Percentiles rank a stretch among this genome's conserved stretches.
phyloP scores from a whole-genome alignment of 2,329 filamentous ascomycete species.

The Chaetothyriales sp. region DNA sequence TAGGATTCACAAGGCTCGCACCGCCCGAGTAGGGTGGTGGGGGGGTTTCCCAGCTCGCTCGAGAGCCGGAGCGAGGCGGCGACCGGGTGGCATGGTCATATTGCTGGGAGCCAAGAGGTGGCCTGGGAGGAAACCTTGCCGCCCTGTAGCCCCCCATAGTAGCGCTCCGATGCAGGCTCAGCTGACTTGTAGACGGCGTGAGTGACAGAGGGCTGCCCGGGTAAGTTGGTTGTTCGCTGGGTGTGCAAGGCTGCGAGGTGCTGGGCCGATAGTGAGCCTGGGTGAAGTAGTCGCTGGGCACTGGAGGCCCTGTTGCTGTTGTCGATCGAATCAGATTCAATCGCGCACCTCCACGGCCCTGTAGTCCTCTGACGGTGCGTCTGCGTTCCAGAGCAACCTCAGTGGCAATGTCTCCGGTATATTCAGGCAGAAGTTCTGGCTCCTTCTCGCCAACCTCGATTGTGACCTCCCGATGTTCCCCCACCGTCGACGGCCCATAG shows the following conservation, averaged over 20 bases:
- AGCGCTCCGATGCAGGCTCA: conserved; percentile 13
- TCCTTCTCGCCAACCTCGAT: conserved; percentile 60
- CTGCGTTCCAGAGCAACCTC: conserved; percentile 67
- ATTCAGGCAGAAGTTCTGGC: conserved; percentile 57
- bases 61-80: conserved; percentile 8
- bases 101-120: conserved; percentile 12
- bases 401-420: conserved; percentile 56
- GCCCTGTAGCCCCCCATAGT: conserved; percentile 55
- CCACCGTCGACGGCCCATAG: conserved; percentile 42
- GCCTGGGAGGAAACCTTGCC: conserved; percentile 43
- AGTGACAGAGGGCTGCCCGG: background rate
- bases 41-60: conserved; percentile 14
- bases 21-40: conserved; percentile 13
- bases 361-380: conserved; percentile 35
- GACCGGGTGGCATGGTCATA: conserved; percentile 10
- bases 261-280: conserved; percentile 3
- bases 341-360: conserved; percentile 6
- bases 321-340: conserved; percentile 26
- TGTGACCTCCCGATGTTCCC: conserved; percentile 39
- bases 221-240: conserved; percentile 12
- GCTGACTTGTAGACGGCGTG: conserved; percentile 1
- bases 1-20: background rate
- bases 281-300: conserved; percentile 2
- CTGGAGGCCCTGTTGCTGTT: conserved; percentile 18
- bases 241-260: conserved; percentile 14